These are phyloP conservation scores for Erucastrum elatum DNA, from an alignment of 345 rosid species.

Conservation along the genomic window DNA sequence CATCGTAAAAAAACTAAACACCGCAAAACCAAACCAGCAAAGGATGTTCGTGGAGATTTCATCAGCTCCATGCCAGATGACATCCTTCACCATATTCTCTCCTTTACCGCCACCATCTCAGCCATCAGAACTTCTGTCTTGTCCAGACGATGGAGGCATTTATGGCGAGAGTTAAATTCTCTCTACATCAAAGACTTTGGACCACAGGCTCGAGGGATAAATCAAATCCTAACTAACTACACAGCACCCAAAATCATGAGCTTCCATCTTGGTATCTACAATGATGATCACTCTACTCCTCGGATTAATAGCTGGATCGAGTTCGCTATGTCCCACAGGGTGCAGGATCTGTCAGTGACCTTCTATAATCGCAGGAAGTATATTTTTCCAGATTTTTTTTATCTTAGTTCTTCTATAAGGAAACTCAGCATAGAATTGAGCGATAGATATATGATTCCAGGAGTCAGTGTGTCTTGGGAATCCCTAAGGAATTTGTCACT, in stretches of 20 bases:
- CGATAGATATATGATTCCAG: background rate
- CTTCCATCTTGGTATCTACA: background rate
- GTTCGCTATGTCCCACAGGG: background rate
- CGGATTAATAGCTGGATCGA: background rate
- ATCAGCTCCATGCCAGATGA: slow-evolving; percentile 7
- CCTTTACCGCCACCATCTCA: background rate
- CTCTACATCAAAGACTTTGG: background rate
- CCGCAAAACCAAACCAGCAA: background rate
- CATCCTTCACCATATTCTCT: slow-evolving; percentile 15
- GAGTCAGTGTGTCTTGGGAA: background rate
- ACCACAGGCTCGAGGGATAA: background rate
- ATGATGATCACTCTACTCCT: background rate
- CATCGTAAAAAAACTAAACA: background rate
- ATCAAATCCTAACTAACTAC: background rate
- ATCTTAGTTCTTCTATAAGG: background rate
- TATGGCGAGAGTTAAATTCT: background rate
- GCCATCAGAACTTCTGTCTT: slow-evolving; percentile 3
- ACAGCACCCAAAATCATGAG: background rate
- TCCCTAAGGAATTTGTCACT: background rate
- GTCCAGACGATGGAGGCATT: background rate
- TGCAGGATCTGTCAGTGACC: background rate
- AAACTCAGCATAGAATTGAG: background rate
- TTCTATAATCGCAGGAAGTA: background rate
- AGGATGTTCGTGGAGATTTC: background rate
- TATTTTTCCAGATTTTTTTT: background rate